Conservation (phyloP, 805 yeast species). For the Starmerella apis region DNA sequence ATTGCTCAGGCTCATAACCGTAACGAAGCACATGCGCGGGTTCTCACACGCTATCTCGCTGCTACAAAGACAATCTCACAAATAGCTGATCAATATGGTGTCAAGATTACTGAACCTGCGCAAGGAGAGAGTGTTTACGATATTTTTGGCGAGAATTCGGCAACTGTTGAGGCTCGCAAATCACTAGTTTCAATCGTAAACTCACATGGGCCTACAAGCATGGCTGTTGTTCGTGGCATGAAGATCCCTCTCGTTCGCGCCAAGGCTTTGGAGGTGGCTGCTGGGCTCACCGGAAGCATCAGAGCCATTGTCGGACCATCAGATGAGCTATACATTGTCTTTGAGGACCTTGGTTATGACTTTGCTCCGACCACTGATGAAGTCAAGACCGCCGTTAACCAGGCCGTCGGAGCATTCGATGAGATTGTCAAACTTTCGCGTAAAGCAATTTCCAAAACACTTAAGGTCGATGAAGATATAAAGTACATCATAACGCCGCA, state of each 20-base stretch:
- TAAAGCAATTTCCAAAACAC: constrained; percentile 41
- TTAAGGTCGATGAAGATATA: constrained; percentile 51
- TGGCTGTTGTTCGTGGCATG: constrained; percentile 56
- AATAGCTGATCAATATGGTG: constrained; percentile 36
- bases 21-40: constrained; percentile 62
- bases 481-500: constrained; percentile 47
- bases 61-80: constrained; percentile 30
- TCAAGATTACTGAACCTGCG: constrained; percentile 34
- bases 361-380: constrained; percentile 62
- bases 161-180: constrained; percentile 57
- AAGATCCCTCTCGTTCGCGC: constrained; percentile 21
- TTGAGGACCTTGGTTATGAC: constrained; percentile 44
- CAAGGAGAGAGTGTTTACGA: constrained; percentile 45
- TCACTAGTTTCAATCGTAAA: constrained; percentile 66
- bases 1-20: constrained; percentile 85
- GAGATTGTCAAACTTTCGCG: constrained; percentile 49
- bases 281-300: constrained; percentile 31
- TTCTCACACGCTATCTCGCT: constrained; percentile 55
- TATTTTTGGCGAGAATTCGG: constrained; percentile 45
- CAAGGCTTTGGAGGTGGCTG: constrained; percentile 34
- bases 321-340: constrained; percentile 47
- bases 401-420: constrained; percentile 47
- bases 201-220: constrained; percentile 54
- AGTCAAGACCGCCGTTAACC: constrained; percentile 43
- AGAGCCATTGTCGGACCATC: constrained; percentile 47